Base-by-base conservation (phyloP, 192 early-diverging fungal genomes). In the Chytriomyces confervae region DNA sequence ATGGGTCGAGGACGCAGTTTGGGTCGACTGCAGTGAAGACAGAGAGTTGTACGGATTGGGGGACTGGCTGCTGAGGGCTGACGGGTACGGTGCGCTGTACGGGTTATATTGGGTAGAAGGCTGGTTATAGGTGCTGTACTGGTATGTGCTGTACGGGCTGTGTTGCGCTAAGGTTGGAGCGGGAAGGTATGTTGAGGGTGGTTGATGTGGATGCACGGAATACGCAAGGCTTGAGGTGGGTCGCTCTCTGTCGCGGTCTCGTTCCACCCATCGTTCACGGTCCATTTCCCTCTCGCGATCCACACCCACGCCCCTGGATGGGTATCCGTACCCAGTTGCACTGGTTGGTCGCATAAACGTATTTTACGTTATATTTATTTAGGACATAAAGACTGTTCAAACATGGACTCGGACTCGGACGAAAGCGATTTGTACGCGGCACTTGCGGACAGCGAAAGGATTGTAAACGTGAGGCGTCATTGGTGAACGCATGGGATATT, bases 371-470 rank as follows among this genome's bases (percentile, higher is more conserved):
- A 2, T 36, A 36, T 36, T 57, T 57, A 57, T 13, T 10, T n/a
- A n/a, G 1, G 51, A 57, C 51, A 57, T 16, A n/a, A n/a, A 20
- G 20, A 57, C 13, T 13, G 53, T n/a, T 13, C 53, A 57, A 20
- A 20, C 0, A 36, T 36, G 3, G 45, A 62, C 44, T 20, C 61
- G 4, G 36, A 62, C 18, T 57, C 27, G 8, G 61, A 62, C 2
- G 72, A 74, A 23, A 5, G 6, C 46, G 72, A 43, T 18, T 57
- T 27, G 29, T 74, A 74, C 44, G 5, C n/a, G 24, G 23, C 61
- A 20, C 72, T 74, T 63, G 57, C 72, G 20, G 11, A 62, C 13
- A 63, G 61, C 45, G 72, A 74, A 46, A 57, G 72, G 61, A 63
- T 74, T 3, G 62, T 74, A 11, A 74, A 74, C 63, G 72, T 62